A percentile compares a stretch with the other conserved stretches of the same genome.
Conservation (phyloP, 805 yeast species). For the Millerago galiae region DNA sequence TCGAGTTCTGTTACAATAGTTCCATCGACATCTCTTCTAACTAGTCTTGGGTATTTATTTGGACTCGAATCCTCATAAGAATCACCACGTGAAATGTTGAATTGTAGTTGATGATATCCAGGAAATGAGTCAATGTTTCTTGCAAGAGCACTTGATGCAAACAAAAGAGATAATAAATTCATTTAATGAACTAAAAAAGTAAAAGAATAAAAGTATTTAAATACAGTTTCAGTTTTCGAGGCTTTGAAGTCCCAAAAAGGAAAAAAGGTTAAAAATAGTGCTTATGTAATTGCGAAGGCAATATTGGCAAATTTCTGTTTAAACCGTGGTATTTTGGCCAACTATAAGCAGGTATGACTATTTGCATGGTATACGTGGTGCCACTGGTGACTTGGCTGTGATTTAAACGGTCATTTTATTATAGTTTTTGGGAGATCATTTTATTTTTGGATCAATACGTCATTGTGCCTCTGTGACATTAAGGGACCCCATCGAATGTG, state of each 20-base stretch:
- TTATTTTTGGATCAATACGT: no score
- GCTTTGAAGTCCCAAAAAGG: not conserved
- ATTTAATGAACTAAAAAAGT: not conserved
- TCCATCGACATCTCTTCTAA: conserved; percentile 23
- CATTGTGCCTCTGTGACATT: no score
- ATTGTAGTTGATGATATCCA: conserved; percentile 13
- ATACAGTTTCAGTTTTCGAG: not conserved
- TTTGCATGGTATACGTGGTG: no score
- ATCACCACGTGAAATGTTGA: conserved; percentile 15
- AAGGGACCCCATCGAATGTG: no score
- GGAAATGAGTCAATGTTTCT: conserved; percentile 8
- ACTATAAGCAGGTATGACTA: no score
- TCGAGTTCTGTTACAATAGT: conserved; percentile 27
- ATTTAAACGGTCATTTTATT: no score
- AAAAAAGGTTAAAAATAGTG: not conserved
- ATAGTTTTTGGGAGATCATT: no score
- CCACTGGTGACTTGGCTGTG: no score
- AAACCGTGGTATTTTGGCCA: no score
- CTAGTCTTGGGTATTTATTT: conserved; percentile 1
- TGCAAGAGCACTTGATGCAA: conserved; percentile 8
- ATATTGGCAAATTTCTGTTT: no score
- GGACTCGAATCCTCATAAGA: conserved; percentile 10
- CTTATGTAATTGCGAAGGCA: not conserved
- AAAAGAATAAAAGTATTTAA: not conserved
- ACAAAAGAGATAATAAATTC: conserved; percentile 1